A percentile compares a stretch with the other conserved stretches of the same genome.
These are phyloP conservation scores for Typha latifolia DNA, from an alignment of 176 grass and related monocot species.

Conservation along the genomic window DNA sequence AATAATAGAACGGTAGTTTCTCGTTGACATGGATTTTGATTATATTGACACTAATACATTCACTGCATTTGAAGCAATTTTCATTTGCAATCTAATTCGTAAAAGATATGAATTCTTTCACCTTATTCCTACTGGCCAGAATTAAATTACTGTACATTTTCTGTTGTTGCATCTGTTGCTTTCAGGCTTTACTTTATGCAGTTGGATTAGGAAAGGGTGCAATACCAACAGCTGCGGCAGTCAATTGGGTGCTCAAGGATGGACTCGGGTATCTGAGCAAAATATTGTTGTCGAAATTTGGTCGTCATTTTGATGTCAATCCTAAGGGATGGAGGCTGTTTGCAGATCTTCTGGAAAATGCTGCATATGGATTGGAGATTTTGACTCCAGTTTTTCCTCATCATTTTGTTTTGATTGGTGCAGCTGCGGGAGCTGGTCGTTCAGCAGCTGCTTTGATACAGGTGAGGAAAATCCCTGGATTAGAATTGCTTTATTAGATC, in stretches of 20 bases:
- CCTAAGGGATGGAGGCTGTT: slow-evolving; percentile 85
- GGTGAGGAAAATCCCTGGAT: slow-evolving; percentile 19
- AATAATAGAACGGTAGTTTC: no score
- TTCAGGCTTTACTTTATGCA: slow-evolving; percentile 75
- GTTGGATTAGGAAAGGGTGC: slow-evolving; percentile 86
- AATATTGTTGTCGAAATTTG: slow-evolving; percentile 81
- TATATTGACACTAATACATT: not conserved
- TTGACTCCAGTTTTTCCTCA: slow-evolving; percentile 89
- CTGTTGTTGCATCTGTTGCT: not conserved
- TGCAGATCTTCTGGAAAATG: slow-evolving; percentile 79
- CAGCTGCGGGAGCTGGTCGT: slow-evolving; percentile 63
- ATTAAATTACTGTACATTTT: not conserved
- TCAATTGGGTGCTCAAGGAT: slow-evolving; percentile 94
- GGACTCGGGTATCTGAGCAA: slow-evolving; percentile 89
- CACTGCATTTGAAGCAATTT: not conserved
- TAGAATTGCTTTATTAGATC: not conserved
- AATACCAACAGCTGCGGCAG: slow-evolving; percentile 68
- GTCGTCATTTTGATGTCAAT: slow-evolving; percentile 91
- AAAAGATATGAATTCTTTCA: not conserved
- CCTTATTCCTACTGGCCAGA: not conserved
- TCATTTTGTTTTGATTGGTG: slow-evolving; percentile 79
- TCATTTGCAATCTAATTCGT: no score
- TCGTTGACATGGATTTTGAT: no score
- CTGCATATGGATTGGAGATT: slow-evolving; percentile 83
- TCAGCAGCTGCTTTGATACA: slow-evolving; percentile 88